phyloP scores from a whole-genome alignment of 345 rosid species.

The Eucalyptus grandis region DNA sequence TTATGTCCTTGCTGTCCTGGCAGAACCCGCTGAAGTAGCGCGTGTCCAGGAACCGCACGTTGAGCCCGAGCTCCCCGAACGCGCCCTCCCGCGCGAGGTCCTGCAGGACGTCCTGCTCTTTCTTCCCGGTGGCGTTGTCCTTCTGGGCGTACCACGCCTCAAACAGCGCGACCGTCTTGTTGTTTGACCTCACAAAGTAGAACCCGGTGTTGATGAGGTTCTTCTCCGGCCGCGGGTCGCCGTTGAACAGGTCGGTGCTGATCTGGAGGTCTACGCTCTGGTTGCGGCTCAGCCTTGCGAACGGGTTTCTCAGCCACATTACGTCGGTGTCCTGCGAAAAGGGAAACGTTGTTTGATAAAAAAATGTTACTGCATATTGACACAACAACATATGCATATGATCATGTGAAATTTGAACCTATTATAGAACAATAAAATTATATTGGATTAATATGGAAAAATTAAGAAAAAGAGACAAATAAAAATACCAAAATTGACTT shows the following conservation, averaged over 20 bases:
- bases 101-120: conserved; percentile 68
- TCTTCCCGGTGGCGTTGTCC: conserved; percentile 33
- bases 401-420: not conserved
- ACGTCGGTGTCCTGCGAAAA: conserved; percentile 21
- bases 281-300: conserved; percentile 2
- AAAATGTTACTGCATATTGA: not conserved
- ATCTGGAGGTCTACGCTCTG: conserved; percentile 16
- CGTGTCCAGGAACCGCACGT: conserved; percentile 39
- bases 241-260: conserved; percentile 23
- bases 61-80: conserved; percentile 18
- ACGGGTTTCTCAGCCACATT: conserved; percentile 31
- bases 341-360: not conserved
- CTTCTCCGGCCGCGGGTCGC: conserved; percentile 6
- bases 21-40: conserved; percentile 72
- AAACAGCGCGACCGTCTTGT: conserved; percentile 49
- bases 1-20: conserved; percentile 35
- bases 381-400: not conserved
- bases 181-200: conserved; percentile 57
- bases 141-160: conserved; percentile 51
- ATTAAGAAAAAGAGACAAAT: not conserved
- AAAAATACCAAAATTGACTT: not conserved
- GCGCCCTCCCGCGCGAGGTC: conserved; percentile 22
- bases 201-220: conserved; percentile 60
- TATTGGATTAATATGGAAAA: not conserved
- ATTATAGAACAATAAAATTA: not conserved